A percentile compares a stretch with the other conserved stretches of the same genome.
These are phyloP conservation scores for Capsella bursapastoris DNA, from an alignment of 345 rosid genomes.

Conservation along the genomic window DNA sequence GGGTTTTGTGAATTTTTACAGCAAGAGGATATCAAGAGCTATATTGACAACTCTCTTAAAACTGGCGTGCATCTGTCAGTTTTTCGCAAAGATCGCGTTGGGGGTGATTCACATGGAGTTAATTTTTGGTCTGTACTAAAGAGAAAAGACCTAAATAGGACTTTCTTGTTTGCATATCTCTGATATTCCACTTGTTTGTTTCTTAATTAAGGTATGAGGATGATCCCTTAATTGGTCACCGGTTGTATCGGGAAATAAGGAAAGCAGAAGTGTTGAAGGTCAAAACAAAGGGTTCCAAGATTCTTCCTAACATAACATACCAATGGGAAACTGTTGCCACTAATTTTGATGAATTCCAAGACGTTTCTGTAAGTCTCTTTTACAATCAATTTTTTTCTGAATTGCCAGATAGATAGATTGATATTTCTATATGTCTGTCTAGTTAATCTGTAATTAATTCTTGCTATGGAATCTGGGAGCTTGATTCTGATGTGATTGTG, in stretches of 20 bases:
- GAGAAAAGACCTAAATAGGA: conserved; percentile 9
- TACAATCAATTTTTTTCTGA: background rate
- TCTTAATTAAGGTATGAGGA: conserved; percentile 86
- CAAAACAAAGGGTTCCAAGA: conserved; percentile 81
- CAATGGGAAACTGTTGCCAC: conserved; percentile 99
- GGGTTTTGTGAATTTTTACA: conserved; percentile 48
- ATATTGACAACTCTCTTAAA: conserved; percentile 88
- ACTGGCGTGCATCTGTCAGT: conserved; percentile 79
- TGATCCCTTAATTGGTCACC: conserved; percentile 89
- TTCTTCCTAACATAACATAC: conserved; percentile 67
- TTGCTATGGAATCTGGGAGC: conserved; percentile 24
- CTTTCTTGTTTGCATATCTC: conserved; percentile 23
- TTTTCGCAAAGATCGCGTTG: conserved; percentile 90
- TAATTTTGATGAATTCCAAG: conserved; percentile 94
- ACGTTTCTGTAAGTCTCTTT: conserved; percentile 65
- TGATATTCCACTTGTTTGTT: conserved; percentile 36
- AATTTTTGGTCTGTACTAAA: conserved; percentile 71
- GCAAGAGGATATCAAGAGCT: conserved; percentile 97
- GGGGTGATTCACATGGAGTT: conserved; percentile 96
- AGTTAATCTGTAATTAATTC: conserved; percentile 13
- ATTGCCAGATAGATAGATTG: conserved; percentile 16
- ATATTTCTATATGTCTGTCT: conserved; percentile 11
- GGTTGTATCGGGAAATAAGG: conserved; percentile 92
- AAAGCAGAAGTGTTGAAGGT: conserved; percentile 79
- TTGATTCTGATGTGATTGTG: conserved; percentile 31